phyloP scores from a whole-genome alignment of 2,329 filamentous ascomycete species.

The Colletotrichum kahawae region DNA sequence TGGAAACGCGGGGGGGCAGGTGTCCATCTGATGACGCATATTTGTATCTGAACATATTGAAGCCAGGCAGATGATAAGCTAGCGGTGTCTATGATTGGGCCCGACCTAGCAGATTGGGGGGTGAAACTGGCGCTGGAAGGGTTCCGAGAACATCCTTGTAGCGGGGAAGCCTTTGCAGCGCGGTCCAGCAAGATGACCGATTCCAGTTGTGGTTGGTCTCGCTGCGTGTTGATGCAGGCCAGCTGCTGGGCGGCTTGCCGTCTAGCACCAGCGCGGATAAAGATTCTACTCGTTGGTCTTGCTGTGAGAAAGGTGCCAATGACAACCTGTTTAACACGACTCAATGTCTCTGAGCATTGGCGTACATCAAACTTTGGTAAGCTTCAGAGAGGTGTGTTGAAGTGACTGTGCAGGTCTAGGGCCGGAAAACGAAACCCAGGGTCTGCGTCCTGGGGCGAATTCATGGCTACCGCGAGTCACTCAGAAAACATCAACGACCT shows the following conservation, averaged over 20 bases:
- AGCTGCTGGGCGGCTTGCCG: background rate
- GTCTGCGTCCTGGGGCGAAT: background rate
- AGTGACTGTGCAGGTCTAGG: background rate
- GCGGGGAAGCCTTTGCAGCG: background rate
- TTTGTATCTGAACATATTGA: background rate
- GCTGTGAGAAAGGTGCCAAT: background rate
- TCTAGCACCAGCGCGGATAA: background rate
- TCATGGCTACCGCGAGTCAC: background rate
- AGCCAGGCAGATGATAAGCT: conserved; percentile 6
- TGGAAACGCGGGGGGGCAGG: conserved; percentile 3
- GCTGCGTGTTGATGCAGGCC: background rate
- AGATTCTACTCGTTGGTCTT: background rate
- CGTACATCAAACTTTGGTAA: background rate
- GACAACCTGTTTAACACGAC: background rate
- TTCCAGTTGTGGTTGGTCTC: background rate
- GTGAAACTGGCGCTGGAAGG: background rate
- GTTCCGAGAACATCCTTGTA: background rate
- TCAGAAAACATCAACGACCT: background rate
- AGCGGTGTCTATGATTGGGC: background rate
- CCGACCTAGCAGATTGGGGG: background rate
- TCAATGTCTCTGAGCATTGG: background rate
- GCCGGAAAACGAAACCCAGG: background rate
- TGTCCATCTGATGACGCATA: conserved; percentile 6
- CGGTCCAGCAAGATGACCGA: background rate
- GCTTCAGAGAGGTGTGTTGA: background rate